Evolutionary conservation across 305 asterid species (phyloP).

Genomic region (Fraxinus floribunda): DNA sequence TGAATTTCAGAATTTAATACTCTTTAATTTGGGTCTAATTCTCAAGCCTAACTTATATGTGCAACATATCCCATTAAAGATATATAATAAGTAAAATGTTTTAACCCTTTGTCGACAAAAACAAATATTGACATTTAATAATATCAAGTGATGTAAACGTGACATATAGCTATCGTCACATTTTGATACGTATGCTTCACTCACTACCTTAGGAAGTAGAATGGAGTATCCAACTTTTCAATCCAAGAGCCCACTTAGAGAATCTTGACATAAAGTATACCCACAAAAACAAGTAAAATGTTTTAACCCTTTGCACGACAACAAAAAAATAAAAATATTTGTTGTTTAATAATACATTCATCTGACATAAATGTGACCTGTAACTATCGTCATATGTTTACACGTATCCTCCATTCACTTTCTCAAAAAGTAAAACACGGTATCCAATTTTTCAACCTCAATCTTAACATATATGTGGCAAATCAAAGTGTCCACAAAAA

Average conservation of each 20-base stretch:
- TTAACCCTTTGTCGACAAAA: neutral
- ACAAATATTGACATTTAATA: neutral
- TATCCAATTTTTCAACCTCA: neutral
- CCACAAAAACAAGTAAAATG: neutral
- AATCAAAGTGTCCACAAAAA: neutral
- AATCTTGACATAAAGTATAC: neutral
- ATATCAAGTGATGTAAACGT: neutral
- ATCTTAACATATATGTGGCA: neutral
- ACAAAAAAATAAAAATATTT: too few relatives aligned
- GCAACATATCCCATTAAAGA: neutral
- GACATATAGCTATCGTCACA: neutral
- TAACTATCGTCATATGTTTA: neutral
- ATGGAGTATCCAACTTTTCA: neutral
- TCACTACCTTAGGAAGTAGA: neutral
- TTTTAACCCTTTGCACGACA: neutral
- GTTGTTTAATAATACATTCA: neutral
- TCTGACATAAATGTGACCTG: neutral
- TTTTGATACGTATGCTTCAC: neutral
- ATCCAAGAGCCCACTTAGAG: constrained; percentile 20
- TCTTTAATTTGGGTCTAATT: neutral
- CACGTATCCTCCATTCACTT: neutral
- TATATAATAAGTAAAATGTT: neutral
- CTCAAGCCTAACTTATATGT: neutral
- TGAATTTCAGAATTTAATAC: neutral
- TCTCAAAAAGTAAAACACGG: neutral